Evolutionary conservation across 441 rosid species (phyloP), one percentile per base, ranked within the genome.

Genomic region (Populus hybrid): DNA sequence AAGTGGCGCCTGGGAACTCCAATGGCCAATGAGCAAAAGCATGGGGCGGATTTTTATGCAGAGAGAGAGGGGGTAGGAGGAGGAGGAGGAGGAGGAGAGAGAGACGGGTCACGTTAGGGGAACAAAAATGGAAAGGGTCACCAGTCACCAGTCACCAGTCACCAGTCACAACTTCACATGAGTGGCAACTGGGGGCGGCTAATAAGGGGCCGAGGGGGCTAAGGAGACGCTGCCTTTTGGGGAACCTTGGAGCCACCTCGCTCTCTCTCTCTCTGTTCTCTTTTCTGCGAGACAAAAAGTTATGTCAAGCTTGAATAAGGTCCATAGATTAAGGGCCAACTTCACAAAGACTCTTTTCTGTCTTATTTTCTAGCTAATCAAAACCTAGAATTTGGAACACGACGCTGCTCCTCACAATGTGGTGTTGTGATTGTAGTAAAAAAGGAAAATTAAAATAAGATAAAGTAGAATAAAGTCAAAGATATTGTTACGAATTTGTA

Each of bases 1-100:
- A 84, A 85, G 84, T 82, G 91, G 88, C 91, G 88, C 77, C 83
- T 87, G 85, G 88, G 82, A 84, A 73, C 35, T 76, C 84, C 85
- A 86, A 84, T 26, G 69, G 89, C 84, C 91, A 86, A 65, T 50
- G 70, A 83, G 50, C 69, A 40, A 78, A 67, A 71, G 19, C 85
- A 79, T 78, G 86, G 84, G 87, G 86, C 83, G 78, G 73, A 76
- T 7, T 65, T 65, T 65, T 11, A 9, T 26, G 28, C 69, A 26
- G 28, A 4, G 3, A 65, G 34, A 36, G 75, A 71, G 36, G 7
- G 36, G 7, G 34, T 32, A 32, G 34, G 34, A 32, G 34, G 36
- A 34, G 36, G 36, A 6, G 35, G 1, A 34, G 36, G 36, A 38
- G 42, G 42, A 38, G 11, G 42, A 9, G 10, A 38, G 42, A 46